Conservation (phyloP, 768 basidiomycete species). For the Lactarius evosmus region DNA sequence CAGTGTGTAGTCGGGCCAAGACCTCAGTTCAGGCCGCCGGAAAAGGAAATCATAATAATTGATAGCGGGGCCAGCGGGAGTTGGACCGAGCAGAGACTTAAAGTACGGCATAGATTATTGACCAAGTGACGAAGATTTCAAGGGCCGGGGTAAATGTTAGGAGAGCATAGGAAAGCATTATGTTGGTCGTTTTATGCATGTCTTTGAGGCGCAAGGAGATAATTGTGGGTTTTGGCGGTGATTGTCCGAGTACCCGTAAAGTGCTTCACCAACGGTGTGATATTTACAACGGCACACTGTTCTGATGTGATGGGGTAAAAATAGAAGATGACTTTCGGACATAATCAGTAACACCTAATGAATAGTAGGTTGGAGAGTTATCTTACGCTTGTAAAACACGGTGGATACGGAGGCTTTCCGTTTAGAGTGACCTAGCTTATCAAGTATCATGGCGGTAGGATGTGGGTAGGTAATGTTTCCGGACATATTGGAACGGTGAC, state of each 20-base stretch:
- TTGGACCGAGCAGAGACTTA: constrained; percentile 7
- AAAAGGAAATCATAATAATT: constrained; percentile 21
- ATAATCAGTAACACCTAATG: neutral
- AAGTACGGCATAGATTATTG: neutral
- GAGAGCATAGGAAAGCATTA: neutral
- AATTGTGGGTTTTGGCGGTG: constrained; percentile 5
- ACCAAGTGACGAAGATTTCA: neutral
- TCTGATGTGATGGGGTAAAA: neutral
- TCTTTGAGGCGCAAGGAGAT: constrained; percentile 1
- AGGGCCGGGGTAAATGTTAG: neutral
- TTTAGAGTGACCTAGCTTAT: neutral
- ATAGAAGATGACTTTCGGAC: neutral
- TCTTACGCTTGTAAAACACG: no score
- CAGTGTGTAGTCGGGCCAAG: constrained; percentile 53
- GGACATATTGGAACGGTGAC: neutral
- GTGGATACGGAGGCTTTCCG: neutral
- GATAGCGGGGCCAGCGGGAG: neutral
- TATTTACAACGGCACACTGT: neutral
- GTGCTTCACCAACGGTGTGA: neutral
- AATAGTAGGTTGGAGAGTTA: no score
- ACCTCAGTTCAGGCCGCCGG: constrained; percentile 2
- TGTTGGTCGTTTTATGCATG: neutral
- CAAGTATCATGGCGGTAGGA: neutral
- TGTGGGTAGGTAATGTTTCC: neutral
- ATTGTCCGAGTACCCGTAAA: neutral